Percentiles rank a stretch among this genome's conserved stretches.
Evolutionary conservation across 1,284 basidiomycete genomes (phyloP).

Genomic region (Pseudozyma sp.): DNA sequence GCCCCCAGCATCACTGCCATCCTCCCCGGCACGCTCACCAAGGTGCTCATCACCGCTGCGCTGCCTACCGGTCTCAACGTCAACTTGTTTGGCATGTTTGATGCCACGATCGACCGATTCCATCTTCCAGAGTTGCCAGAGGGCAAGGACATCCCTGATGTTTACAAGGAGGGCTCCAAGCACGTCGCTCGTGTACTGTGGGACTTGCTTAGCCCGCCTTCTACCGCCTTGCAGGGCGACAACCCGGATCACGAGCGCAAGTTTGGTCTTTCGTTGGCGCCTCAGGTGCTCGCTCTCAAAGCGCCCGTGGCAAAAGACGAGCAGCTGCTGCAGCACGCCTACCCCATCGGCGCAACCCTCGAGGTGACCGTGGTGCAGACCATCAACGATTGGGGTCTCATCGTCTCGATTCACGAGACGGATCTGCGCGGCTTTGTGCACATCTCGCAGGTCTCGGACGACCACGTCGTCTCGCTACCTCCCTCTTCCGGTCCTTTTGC

Average conservation of each 20-base stretch:
- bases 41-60: slow-evolving; percentile 84
- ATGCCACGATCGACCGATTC: slow-evolving; percentile 86
- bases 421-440: slow-evolving; percentile 61
- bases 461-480: slow-evolving; percentile 81
- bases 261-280: slow-evolving; percentile 60
- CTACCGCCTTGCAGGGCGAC: slow-evolving; percentile 39
- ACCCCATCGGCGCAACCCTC: slow-evolving; percentile 59
- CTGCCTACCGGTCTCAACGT: slow-evolving; percentile 84
- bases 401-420: slow-evolving; percentile 49
- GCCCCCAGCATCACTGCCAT: slow-evolving; percentile 77
- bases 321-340: slow-evolving; percentile 49
- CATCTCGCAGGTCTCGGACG: slow-evolving; percentile 92
- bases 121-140: slow-evolving; percentile 74
- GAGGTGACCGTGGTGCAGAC: slow-evolving; percentile 54
- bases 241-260: slow-evolving; percentile 56
- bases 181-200: slow-evolving; percentile 89
- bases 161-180: slow-evolving; percentile 75
- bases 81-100: slow-evolving; percentile 91
- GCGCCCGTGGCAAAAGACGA: slow-evolving; percentile 39
- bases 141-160: slow-evolving; percentile 59
- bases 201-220: slow-evolving; percentile 59
- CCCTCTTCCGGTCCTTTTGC: slow-evolving; percentile 70
- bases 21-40: slow-evolving; percentile 87
- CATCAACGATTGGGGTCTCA: slow-evolving; percentile 63
- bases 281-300: slow-evolving; percentile 55